Conservation (phyloP, 345 rosid species). For the Salix udensis region DNA sequence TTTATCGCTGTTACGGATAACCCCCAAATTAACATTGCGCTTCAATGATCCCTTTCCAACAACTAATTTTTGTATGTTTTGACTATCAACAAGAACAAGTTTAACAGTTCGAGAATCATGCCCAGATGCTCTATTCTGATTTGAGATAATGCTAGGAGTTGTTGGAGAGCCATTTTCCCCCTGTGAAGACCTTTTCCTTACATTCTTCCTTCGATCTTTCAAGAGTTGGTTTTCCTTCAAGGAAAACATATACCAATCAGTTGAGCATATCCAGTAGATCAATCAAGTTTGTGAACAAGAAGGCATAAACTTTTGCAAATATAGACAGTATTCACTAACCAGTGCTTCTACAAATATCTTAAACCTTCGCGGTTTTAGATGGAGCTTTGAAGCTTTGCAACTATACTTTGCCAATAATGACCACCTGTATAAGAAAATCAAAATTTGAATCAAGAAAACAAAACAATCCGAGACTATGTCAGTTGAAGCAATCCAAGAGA, state of each 20-base stretch:
- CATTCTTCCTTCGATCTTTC: constrained; percentile 87
- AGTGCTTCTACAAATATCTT: constrained; percentile 90
- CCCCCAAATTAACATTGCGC: constrained; percentile 54
- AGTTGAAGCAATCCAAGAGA: background rate
- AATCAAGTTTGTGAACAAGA: constrained; percentile 13
- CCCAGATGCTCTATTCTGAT: constrained; percentile 60
- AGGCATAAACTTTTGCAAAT: constrained; percentile 11
- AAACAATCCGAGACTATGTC: background rate
- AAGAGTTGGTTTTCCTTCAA: constrained; percentile 91
- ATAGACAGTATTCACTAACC: constrained; percentile 53
- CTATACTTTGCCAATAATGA: constrained; percentile 95
- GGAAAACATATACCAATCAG: constrained; percentile 24
- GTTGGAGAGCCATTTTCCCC: constrained; percentile 64
- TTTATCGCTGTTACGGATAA: constrained; percentile 49
- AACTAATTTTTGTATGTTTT: constrained; percentile 70
- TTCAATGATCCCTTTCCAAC: constrained; percentile 63
- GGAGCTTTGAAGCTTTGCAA: constrained; percentile 99
- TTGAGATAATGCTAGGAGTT: constrained; percentile 52
- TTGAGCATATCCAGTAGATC: constrained; percentile 20
- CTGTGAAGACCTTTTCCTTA: constrained; percentile 62
- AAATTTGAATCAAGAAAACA: background rate
- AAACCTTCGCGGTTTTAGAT: constrained; percentile 89
- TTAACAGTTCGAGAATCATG: constrained; percentile 59
- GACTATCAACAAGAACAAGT: constrained; percentile 69
- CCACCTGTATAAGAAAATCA: constrained; percentile 68